Percentiles rank a stretch among this genome's conserved stretches.
phyloP scores from a whole-genome alignment of 495 filamentous ascomycete species.

The Penicillium ucsense region DNA sequence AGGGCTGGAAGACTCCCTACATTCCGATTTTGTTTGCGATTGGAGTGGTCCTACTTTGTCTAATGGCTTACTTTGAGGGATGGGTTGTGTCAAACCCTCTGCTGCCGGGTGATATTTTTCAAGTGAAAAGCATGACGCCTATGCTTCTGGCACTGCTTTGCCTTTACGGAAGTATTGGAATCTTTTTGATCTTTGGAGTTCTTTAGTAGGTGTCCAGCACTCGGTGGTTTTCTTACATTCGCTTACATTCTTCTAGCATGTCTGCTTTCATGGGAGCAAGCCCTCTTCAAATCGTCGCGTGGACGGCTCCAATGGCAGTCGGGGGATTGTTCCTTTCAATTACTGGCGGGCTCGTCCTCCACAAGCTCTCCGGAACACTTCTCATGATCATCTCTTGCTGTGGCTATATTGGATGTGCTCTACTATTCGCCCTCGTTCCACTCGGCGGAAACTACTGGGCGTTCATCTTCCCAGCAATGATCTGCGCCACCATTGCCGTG shows the following conservation, averaged over 20 bases:
- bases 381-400: conserved; percentile 58
- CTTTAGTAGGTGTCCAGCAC: conserved; percentile 52
- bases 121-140: conserved; percentile 61
- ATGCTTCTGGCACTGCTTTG: conserved; percentile 60
- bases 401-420: conserved; percentile 51
- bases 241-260: conserved; percentile 35
- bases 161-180: conserved; percentile 65
- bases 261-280: conserved; percentile 53
- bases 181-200: conserved; percentile 69
- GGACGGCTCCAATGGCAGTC: conserved; percentile 66
- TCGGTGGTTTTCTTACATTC: background rate
- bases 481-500: conserved; percentile 70
- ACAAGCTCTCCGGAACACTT: conserved; percentile 61
- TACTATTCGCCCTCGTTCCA: conserved; percentile 68
- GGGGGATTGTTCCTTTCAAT: conserved; percentile 66
- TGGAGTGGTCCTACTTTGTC: conserved; percentile 46
- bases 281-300: conserved; percentile 66
- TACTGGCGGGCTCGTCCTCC: conserved; percentile 65
- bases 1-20: conserved; percentile 66
- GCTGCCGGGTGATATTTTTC: conserved; percentile 65
- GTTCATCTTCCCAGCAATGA: conserved; percentile 74
- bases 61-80: conserved; percentile 63
- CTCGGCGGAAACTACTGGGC: conserved; percentile 54
- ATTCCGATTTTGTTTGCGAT: conserved; percentile 35
- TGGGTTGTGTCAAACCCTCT: conserved; percentile 66